phyloP scores from a whole-genome alignment of 2,329 filamentous ascomycete species.

The Lecanicillium sp. region DNA sequence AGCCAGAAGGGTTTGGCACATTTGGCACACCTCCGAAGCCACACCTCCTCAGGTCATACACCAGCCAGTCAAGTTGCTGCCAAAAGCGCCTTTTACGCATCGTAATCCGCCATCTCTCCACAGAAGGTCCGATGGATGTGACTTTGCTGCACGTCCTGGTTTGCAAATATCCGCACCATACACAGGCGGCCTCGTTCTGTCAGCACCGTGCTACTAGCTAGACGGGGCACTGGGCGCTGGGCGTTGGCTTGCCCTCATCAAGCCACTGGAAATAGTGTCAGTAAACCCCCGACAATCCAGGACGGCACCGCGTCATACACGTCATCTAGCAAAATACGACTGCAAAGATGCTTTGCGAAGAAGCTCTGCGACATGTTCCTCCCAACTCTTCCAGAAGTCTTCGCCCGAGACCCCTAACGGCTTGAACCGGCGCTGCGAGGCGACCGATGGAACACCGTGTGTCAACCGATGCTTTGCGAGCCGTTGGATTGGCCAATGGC shows the following conservation, averaged over 20 bases:
- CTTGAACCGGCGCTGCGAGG: neutral
- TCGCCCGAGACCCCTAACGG: neutral
- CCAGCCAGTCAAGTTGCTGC: constrained; percentile 6
- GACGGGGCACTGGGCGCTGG: neutral
- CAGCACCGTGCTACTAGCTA: neutral
- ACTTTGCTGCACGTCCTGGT: neutral
- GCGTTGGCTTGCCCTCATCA: neutral
- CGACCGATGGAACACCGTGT: constrained; percentile 6
- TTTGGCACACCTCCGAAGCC: neutral
- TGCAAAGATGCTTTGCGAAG: too few species aligned
- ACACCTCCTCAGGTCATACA: constrained; percentile 8
- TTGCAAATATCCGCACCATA: neutral
- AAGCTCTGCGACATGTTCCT: neutral
- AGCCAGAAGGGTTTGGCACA: neutral
- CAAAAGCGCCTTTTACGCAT: neutral
- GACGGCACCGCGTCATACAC: neutral
- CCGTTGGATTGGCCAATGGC: neutral
- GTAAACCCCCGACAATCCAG: neutral
- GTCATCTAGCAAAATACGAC: too few species aligned
- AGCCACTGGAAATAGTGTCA: constrained; percentile 11
- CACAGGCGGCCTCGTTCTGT: neutral
- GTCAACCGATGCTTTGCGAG: neutral
- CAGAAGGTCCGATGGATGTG: constrained; percentile 13
- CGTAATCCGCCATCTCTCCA: constrained; percentile 5
- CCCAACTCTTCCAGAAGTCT: neutral